Evolutionary conservation across 257 asterid genomes (phyloP), one percentile per base, ranked within the genome.

Genomic region (Orobanche coerulescens): DNA sequence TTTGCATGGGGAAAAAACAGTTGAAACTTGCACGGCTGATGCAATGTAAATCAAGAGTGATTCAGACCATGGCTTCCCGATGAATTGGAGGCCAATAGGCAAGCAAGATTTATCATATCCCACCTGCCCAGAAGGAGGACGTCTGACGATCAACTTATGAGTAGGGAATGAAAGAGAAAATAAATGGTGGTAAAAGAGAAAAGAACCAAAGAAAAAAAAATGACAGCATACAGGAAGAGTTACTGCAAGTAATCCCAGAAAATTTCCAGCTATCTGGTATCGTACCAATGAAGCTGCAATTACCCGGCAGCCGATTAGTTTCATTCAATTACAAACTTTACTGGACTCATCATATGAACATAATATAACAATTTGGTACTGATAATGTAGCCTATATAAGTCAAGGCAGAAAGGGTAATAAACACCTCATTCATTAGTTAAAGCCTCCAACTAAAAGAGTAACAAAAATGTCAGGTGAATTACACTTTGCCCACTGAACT

Each of bases 41-140:
- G 98, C 94, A 19, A 83, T 78, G 51, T 82, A 84, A 65, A 91
- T 81, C 69, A 88, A 75, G 64, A 76, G 24, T 12, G 96, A 81
- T 58, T 91, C 98, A 1, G 95, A 82, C 98, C 96, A 91, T 58
- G 98, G 94, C 75, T 75, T 79, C 75, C 98, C 98, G 7, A 91
- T 88, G 63, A 88, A 84, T 52, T 91, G 98, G 62, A 91, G 90
- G 23, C 96, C 98, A 9, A 91, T 88, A 12, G 96, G 96, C 84
- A 88, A 55, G 22, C 95, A 88, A 12, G 65, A 69, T 44, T 61
- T 71, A 66, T 88, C 96, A 51, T 85, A 91, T 26, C 96, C 98
- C 28, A 88, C 87, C 98, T 91, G 71, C 47, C 25, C 36, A 58
- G 8, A 58, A 10, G 0, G 0, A 33, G 9, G 26, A 36, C 5